Conservation (phyloP, 805 yeast species). For the Wickerhamiella sergipiensis region DNA sequence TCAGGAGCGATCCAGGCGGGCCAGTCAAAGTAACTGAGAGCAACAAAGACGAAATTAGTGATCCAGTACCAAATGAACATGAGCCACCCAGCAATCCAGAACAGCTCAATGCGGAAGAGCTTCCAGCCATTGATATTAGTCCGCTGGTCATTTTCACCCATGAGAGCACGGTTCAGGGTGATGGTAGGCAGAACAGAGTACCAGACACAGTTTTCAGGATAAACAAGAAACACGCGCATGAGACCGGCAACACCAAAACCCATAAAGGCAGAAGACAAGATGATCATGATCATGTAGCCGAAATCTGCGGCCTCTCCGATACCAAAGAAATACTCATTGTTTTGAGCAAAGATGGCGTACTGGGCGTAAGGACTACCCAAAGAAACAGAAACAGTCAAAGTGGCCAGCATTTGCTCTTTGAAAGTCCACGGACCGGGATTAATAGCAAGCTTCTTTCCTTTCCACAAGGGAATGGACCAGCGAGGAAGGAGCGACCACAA, state of each 20-base stretch:
- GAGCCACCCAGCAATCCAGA: constrained; percentile 29
- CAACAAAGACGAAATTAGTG: constrained; percentile 51
- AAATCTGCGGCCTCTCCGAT: constrained; percentile 19
- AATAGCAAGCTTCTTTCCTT: constrained; percentile 16
- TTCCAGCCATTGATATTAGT: constrained; percentile 45
- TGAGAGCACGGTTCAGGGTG: constrained; percentile 36
- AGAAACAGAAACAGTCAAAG: constrained; percentile 24
- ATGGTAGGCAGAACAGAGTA: constrained; percentile 37
- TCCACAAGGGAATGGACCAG: constrained; percentile 6
- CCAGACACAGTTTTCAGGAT: constrained; percentile 42
- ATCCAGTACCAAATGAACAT: constrained; percentile 50
- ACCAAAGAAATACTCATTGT: constrained; percentile 18
- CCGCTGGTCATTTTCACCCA: constrained; percentile 26
- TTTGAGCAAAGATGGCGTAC: constrained; percentile 25
- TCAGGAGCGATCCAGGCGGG: constrained; percentile 43
- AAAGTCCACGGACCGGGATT: constrained; percentile 35
- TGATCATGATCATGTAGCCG: constrained; percentile 40
- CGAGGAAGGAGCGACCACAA: constrained; percentile 23
- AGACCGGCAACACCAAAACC: constrained; percentile 59
- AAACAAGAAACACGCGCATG: constrained; percentile 42
- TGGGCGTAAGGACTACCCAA: constrained; percentile 19
- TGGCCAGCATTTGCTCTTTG: constrained; percentile 30
- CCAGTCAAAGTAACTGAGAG: constrained; percentile 50
- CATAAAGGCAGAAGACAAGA: constrained; percentile 43
- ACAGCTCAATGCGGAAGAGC: constrained; percentile 37